Percentiles rank a stretch among this genome's conserved stretches.
phyloP scores from a whole-genome alignment of 2,329 filamentous ascomycete genomes.

The Drechmeria coniospora region DNA sequence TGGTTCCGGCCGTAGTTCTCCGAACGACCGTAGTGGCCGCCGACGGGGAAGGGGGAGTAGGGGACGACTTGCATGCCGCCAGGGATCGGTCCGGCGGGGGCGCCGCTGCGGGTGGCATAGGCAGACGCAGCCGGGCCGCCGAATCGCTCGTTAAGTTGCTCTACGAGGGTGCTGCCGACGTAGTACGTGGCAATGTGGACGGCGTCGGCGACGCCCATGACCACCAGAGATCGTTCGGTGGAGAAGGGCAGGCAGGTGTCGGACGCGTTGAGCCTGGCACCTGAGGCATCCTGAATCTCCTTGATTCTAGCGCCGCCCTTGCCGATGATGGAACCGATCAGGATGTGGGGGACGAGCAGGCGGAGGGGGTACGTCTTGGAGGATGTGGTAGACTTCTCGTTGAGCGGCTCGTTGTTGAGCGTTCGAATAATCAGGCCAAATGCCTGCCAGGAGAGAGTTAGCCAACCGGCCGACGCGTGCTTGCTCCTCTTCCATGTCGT shows the following conservation, averaged over 20 bases:
- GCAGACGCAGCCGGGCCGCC: conserved; percentile 93
- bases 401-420: conserved; percentile 88
- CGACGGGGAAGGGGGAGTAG: conserved; percentile 83
- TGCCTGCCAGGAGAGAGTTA: conserved; percentile 39
- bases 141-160: conserved; percentile 93
- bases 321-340: conserved; percentile 97
- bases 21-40: conserved; percentile 81
- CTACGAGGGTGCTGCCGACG: conserved; percentile 90
- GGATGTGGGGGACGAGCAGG: conserved; percentile 85
- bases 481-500: too few species aligned
- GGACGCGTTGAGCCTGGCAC: conserved; percentile 89
- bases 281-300: conserved; percentile 96
- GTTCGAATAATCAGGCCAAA: conserved; percentile 98
- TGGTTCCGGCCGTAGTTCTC: conserved; percentile 69
- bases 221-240: conserved; percentile 91
- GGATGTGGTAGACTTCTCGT: conserved; percentile 73
- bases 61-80: conserved; percentile 99
- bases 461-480: conserved; percentile 3
- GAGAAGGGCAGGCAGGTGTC: conserved; percentile 89
- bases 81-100: conserved; percentile 81
- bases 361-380: conserved; percentile 97
- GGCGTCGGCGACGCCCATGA: conserved; percentile 93
- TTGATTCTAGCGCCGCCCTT: conserved; percentile 92
- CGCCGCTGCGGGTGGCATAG: conserved; percentile 88
- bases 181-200: conserved; percentile 99